Conservation (phyloP, 2,329 filamentous ascomycete species). For the Fusarium sp. region DNA sequence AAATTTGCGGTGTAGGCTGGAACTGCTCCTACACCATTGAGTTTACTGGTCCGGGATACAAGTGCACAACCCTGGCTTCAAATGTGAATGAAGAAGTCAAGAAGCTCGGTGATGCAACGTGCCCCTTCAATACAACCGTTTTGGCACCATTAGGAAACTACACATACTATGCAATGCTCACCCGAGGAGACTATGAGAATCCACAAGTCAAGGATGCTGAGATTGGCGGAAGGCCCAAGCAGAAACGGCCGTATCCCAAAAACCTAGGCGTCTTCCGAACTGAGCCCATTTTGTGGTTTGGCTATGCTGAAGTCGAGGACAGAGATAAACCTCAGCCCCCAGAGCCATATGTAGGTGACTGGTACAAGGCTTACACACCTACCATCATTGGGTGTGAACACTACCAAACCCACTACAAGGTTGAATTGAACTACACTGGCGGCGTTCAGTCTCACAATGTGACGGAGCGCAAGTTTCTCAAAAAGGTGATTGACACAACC, state of each 20-base stretch:
- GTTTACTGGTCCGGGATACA: conserved; percentile 42
- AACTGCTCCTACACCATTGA: conserved; percentile 40
- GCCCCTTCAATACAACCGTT: conserved; percentile 37
- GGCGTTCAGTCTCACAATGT: conserved; percentile 35
- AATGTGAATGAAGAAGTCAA: conserved; percentile 23
- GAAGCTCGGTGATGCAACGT: conserved; percentile 28
- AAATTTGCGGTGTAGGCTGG: conserved; percentile 43
- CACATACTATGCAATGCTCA: conserved; percentile 38
- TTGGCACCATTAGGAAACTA: conserved; percentile 37
- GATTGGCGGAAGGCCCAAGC: conserved; percentile 23
- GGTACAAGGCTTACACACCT: conserved; percentile 42
- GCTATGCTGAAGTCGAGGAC: conserved; percentile 41
- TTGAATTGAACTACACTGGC: conserved; percentile 41
- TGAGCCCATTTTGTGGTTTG: conserved; percentile 44
- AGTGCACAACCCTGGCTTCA: conserved; percentile 32
- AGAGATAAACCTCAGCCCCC: conserved; percentile 27
- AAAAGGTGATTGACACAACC: conserved; percentile 38
- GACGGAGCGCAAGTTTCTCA: conserved; percentile 26
- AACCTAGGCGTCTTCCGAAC: conserved; percentile 40
- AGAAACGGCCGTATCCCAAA: conserved; percentile 32
- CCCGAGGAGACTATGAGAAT: conserved; percentile 37
- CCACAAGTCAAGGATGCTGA: conserved; percentile 20
- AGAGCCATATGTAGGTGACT: conserved; percentile 15
- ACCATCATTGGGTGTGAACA: conserved; percentile 45
- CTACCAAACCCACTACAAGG: conserved; percentile 39